Evolutionary conservation across 2,329 filamentous ascomycete genomes (phyloP).

Genomic region (Blastomyces parvus): DNA sequence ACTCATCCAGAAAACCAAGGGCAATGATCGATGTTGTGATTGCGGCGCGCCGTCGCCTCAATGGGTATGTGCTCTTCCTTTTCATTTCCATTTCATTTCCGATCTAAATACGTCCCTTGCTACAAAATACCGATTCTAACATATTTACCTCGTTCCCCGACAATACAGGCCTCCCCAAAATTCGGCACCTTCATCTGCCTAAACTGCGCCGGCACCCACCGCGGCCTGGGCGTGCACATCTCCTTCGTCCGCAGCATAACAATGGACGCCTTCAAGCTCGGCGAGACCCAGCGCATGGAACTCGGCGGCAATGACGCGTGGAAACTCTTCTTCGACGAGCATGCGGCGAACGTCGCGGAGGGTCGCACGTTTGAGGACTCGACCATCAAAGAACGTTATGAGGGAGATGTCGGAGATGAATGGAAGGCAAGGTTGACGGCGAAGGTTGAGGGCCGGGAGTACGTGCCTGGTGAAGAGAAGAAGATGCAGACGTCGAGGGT

Average conservation of each 20-base stretch:
- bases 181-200: conserved; percentile 99
- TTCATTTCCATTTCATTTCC: not conserved
- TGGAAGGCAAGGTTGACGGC: conserved; percentile 84
- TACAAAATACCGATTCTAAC: conserved; percentile 1
- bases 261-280: conserved; percentile 95
- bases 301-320: conserved; percentile 82
- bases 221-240: conserved; percentile 92
- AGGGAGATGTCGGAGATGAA: conserved; percentile 82
- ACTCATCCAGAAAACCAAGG: conserved; percentile 79
- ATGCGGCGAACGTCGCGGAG: conserved; percentile 56
- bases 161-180: conserved; percentile 63
- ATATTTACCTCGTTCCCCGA: not conserved
- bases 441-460: conserved; percentile 81
- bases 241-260: conserved; percentile 96
- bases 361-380: conserved; percentile 72
- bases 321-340: conserved; percentile 74
- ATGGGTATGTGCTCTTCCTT: conserved; percentile 57
- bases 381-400: conserved; percentile 83
- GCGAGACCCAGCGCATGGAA: conserved; percentile 89
- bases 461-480: conserved; percentile 61
- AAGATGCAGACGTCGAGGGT: conserved; percentile 31
- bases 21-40: conserved; percentile 88
- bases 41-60: conserved; percentile 92
- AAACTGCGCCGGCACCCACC: conserved; percentile 87
- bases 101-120: not conserved